Base-by-base conservation (phyloP, 257 asterid species). In the Nicotiana tomentosiformis region DNA sequence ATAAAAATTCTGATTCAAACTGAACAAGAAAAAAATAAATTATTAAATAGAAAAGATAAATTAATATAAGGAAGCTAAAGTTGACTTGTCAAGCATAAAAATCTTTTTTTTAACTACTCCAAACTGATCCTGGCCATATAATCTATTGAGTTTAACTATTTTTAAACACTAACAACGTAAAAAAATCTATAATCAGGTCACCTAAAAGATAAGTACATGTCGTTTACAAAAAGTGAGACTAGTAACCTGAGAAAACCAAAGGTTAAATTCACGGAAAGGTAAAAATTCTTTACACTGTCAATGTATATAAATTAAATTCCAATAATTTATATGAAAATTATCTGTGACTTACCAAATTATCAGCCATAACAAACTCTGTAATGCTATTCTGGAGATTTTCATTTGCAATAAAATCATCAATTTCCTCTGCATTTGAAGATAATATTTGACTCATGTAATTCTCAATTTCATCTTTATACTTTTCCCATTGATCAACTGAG, bases 401-500 rank as follows among this genome's bases (percentile, higher is more conserved):
- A 77, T 78, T 82, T 33, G 61, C 88, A 61, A 64, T 85, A 64
- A 72, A 79, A 58, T 35, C 32, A 32, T 79, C 80, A 70, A 78
- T 90, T 77, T 83, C 90, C 53, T 84, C 83, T 61, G 83, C 82
- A 84, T 76, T 86, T 35, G 82, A 82, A 80, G 88, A 78, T 77
- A 77, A n/a, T 84, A 93, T 60, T 51, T 89, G 88, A 77, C 85
- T 78, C 82, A 81, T 85, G 82, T 91, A 91, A 4, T 84, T 77
- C 70, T 89, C 88, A 61, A 92, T 77, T 58, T 90, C 97, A 57
- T 77, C 84, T 66, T 77, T 78, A 37, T 81, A 84, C 81, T 85
- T 93, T 56, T 87, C 89, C 93, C 94, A 90, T 65, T 77, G 83
- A 83, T 85, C 76, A 58, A 81, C 77, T 57, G 86, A 81, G 81